phyloP scores from a whole-genome alignment of 2,329 filamentous ascomycete genomes.

The Cladosporium sp. region DNA sequence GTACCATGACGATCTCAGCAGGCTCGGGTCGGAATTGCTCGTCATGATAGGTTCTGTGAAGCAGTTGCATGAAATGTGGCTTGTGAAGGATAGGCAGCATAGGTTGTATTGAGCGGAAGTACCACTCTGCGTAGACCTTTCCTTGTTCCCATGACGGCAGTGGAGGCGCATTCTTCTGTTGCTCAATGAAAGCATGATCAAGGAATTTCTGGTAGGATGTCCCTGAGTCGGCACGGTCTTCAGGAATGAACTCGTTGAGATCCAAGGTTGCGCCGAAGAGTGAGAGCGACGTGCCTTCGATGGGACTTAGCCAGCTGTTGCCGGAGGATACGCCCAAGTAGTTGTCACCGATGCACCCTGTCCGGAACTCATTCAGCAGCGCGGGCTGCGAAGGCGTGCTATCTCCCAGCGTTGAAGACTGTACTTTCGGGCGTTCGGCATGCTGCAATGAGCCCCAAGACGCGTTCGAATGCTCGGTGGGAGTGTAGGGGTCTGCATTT shows the following conservation, averaged over 20 bases:
- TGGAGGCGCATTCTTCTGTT: slow-evolving; percentile 55
- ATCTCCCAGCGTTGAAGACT: background rate
- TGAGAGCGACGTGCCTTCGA: slow-evolving; percentile 71
- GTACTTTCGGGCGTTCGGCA: background rate
- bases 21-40: slow-evolving; percentile 60
- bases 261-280: slow-evolving; percentile 78
- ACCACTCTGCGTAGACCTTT: slow-evolving; percentile 69
- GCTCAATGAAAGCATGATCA: slow-evolving; percentile 56
- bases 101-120: slow-evolving; percentile 66
- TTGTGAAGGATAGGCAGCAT: slow-evolving; percentile 76
- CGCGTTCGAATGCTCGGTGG: background rate
- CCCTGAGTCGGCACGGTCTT: slow-evolving; percentile 56
- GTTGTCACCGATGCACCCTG: slow-evolving; percentile 53
- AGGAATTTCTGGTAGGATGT: slow-evolving; percentile 70
- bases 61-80: slow-evolving; percentile 65
- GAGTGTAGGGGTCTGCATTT: background rate
- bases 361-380: slow-evolving; percentile 43
- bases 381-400: slow-evolving; percentile 5
- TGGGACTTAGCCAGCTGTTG: slow-evolving; percentile 63
- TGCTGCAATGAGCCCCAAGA: background rate
- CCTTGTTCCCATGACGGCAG: slow-evolving; percentile 63
- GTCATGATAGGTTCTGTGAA: slow-evolving; percentile 68
- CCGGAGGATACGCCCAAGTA: slow-evolving; percentile 64
- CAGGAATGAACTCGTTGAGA: slow-evolving; percentile 65
- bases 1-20: slow-evolving; percentile 65